These are phyloP conservation scores for Limtongia smithiae DNA, from an alignment of 805 yeast genomes.

Conservation along the genomic window DNA sequence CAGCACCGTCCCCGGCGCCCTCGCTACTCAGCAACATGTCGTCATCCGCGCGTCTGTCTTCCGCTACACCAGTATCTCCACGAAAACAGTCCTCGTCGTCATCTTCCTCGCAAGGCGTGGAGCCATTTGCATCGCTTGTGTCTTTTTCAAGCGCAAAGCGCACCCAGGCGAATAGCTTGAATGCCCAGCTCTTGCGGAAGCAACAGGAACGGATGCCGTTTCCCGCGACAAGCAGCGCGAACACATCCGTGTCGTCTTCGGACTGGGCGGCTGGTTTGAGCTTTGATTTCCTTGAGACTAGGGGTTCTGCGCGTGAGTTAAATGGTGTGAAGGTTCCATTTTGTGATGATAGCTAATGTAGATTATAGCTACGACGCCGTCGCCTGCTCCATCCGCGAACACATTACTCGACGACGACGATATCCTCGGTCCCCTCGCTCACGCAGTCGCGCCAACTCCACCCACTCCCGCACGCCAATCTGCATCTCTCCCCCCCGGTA, in stretches of 20 bases:
- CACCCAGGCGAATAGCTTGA: slow-evolving; percentile 14
- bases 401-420: slow-evolving; percentile 21
- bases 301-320: too few species aligned
- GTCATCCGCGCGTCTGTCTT: slow-evolving; percentile 7
- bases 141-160: slow-evolving; percentile 19
- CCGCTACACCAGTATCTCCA: slow-evolving; percentile 2
- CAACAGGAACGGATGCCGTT: slow-evolving; percentile 4
- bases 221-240: background rate
- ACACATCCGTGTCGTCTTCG: background rate
- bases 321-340: background rate
- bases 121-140: slow-evolving; percentile 30
- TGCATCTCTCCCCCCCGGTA: background rate
- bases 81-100: slow-evolving; percentile 14
- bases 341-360: background rate
- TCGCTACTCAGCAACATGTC: background rate
- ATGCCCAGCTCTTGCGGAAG: slow-evolving; percentile 4
- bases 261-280: slow-evolving; percentile 25
- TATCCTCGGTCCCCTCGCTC: slow-evolving; percentile 29
- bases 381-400: background rate
- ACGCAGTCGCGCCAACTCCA: slow-evolving; percentile 7
- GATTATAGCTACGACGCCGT: background rate
- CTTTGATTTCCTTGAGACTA: slow-evolving; percentile 16
- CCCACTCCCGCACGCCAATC: background rate
- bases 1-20: background rate
- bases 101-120: too few species aligned